Base-by-base conservation (phyloP, 176 grass and related monocot genomes). In the Elaeis guineensis region DNA sequence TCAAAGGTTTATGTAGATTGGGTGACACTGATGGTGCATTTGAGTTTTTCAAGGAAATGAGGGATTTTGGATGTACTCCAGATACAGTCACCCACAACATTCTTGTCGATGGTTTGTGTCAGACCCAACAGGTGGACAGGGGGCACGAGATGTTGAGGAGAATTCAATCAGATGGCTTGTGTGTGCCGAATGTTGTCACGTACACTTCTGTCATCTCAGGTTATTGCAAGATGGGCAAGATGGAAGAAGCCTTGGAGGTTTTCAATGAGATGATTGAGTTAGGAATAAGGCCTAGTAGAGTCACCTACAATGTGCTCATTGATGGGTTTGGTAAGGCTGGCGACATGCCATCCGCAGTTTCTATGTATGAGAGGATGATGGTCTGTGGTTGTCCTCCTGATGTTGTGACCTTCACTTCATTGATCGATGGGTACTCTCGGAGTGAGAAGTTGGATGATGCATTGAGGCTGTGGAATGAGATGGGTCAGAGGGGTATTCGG, bases 251-350 rank as follows among this genome's bases (percentile, higher is more conserved):
- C 5, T 55, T 51, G 24, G 35, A 63, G 56, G 81, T 89, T 63
- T 92, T 85, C 25, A 20, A 50, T 78, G 93, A 91, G 19, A 97
- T 97, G 93, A 61, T 88, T 67, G 48, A 23, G 2, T 80, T 24
- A 53, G 84, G 87, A 50, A 83, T 61, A 70, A 62, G 14, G 19
- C 93, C 84, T 71, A 97, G 75, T 19, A 23, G 35, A 6, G 48
- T 92, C 58, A 92, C 93, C 56, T 98, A 86, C 76, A 98, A 92
- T 89, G 84, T 81, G 15, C 93, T 92, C 73, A 92, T 92, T 52
- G 80, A 89, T 89, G 87, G 93, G 24, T 92, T 86, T 74, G 84
- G 87, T 67, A 92, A 98, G 74, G 69, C 18, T 53, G 76, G 69
- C 0, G 63, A 85, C 52, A 89, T 89, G 70, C 65, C 62, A 17